phyloP scores from a whole-genome alignment of 2,329 filamentous ascomycete species.

The Phaeosphaeriaceae sp. region DNA sequence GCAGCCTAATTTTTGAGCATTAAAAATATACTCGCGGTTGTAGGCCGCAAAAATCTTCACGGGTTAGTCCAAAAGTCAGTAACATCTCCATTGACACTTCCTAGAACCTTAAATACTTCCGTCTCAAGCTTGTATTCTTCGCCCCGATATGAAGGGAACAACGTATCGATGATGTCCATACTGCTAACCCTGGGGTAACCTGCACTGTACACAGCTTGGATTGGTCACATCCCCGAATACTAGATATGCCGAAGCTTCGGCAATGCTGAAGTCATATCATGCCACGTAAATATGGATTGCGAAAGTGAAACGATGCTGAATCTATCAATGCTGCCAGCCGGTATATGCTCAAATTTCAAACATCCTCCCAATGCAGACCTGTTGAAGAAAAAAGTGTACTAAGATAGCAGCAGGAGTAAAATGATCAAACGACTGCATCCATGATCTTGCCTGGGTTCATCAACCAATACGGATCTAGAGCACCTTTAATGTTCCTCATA shows the following conservation, averaged over 20 bases:
- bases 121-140: constrained; percentile 97
- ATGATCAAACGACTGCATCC: constrained; percentile 54
- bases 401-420: background rate
- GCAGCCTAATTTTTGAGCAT: constrained; percentile 83
- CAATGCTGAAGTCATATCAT: constrained; percentile 6
- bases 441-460: constrained; percentile 95
- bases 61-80: constrained; percentile 79
- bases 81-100: constrained; percentile 70
- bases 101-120: constrained; percentile 94
- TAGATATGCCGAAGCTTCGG: background rate
- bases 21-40: constrained; percentile 83
- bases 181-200: constrained; percentile 87
- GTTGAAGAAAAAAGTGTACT: background rate
- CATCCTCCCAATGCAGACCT: constrained; percentile 28
- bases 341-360: constrained; percentile 22
- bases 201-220: constrained; percentile 93
- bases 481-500: constrained; percentile 83
- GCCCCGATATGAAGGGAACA: constrained; percentile 87
- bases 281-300: background rate
- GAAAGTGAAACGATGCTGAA: constrained; percentile 1
- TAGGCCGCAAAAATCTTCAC: constrained; percentile 86
- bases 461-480: constrained; percentile 84
- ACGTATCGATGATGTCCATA: constrained; percentile 97
- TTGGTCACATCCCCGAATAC: constrained; percentile 50
- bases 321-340: constrained; percentile 10